Base-by-base conservation (phyloP, 2,329 filamentous ascomycete species). In the Clarireedia paspali region DNA sequence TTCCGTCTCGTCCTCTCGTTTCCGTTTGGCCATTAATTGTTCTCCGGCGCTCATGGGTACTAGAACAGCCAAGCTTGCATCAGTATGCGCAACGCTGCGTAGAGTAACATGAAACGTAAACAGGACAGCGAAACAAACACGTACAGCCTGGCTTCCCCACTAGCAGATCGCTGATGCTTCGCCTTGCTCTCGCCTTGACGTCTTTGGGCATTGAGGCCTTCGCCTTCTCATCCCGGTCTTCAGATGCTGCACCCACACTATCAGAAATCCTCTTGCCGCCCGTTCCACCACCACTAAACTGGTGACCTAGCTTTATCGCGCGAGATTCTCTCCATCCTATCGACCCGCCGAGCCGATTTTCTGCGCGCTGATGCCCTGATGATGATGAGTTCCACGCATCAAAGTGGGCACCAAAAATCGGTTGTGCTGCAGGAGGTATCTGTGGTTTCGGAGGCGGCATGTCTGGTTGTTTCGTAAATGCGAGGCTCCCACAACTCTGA, bases 291-390 rank as follows among this genome's bases (percentile, higher is more conserved):
- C 75, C 76, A 23, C 74, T 72, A 69, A 89, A 89, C 69, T 95
- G 90, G 65, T 77, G 76, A 47, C 78, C 76, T 40, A 95, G 76
- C 72, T 92, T 94, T 53, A 76, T 71, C 46, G 77, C 80, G 44
- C 89, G 81, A 14, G 83, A 86, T 50, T 83, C 77, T 24, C 88
- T 83, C 89, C 90, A 95, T 67, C 81, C 78, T 61, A 74, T 83
- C 63, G 77, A 79, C 24, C 80, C 79, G 2, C 81, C 80, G 1
- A 86, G 77, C 3, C 75, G 72, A 57, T 82, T 84, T 58, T 92
- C 87, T 44, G 88, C 82, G 42, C 83, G 79, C 71, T 95, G 91
- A 69, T 96, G 89, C 47, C 89, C 89, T 0, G 86, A 85, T 5
- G 85, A 83, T 12, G 83, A 82, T 14, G 84, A 85, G 71, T 90